Base-by-base conservation (phyloP, 2,329 filamentous ascomycete genomes). In the Mycocentrospora acerina region DNA sequence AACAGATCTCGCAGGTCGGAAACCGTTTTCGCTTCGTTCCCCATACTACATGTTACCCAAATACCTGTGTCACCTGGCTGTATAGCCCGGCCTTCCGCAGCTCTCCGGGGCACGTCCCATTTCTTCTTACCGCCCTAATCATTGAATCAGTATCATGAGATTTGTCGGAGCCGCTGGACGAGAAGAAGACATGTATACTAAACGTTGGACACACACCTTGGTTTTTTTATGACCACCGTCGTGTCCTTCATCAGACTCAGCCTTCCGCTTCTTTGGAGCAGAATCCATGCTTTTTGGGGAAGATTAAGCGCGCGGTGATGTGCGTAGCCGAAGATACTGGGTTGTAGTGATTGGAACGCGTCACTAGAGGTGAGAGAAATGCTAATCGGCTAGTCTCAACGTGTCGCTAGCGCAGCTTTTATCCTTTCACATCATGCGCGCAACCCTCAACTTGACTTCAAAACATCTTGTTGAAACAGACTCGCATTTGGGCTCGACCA, bases 11-110 rank as follows among this genome's bases (percentile, higher is more conserved):
- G 75, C 46, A 90, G 74, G 61, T 91, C 87, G 33, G 75, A 72
- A 2, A 85, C 77, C 11, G 86, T 85, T 64, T 82, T 85, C 28
- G 73, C 74, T 66, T 88, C 85, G 71, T 86, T 84, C 49, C 80
- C 80, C 59, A 84, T 79, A 35, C 84, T 81, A 61, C 85, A 90
- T 0, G 86, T 90, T 18, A 84, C 83, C 85, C 86, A 91, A 42
- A 91, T 82, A 4, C 87, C 87, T 35, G 76, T 72, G 56, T 90
- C 85, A 4, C 86, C 85, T 4, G 83, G 72, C 52, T 86, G 79
- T 32, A 90, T 75, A 24, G 52, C 52, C 10, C 59, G 61, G 32
- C 37, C 46, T 32, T 67, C 57, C 24, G 55, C 51, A 10, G 62
- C 55, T 46, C 55, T 64, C 37, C 61, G 62, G 26, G 69, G 68